Evolutionary conservation across 768 basidiomycete species (phyloP), one percentile per base, ranked within the genome.

Genomic region (Hygrophorus pudorinus): DNA sequence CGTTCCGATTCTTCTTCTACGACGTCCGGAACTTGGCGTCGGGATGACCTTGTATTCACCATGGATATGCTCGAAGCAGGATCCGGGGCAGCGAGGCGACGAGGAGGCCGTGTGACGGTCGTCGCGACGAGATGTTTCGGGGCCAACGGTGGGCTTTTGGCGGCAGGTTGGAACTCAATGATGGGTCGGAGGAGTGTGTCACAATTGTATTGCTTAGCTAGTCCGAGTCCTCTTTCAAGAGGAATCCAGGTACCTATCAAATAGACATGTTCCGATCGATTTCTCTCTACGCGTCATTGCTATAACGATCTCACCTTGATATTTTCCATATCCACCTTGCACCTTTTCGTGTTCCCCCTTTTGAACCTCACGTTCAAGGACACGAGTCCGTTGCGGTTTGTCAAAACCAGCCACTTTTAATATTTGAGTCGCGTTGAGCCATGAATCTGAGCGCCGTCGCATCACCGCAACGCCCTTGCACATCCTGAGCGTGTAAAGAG

Each of bases 271-370:
- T 49, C 35, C 27, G 17, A 37, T 14, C 27, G 21, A n/a, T 24
- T 30, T 35, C 12, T 51, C 44, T 40, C 42, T 36, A 17, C 33
- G 54, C 45, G 42, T 44, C 35, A 20, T 31, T 28, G 21, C 16
- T 47, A 36, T 50, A 46, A 43, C 46, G 35, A 41, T 56, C 75
- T 50, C 41, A 93, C 96, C 96, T 73, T 99, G 96, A 60, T 98
- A 98, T 65, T 99, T 99, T 53, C 96, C 96, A 62, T 98, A 99
- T 2, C 96, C 96, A 17, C 96, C 96, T 62, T 99, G 96, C 0
- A 99, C 93, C 61, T 99, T 99, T 65, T 98, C 94, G 62, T 99
- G 96, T 54, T 91, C 88, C 20, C 93, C 96, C 60, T 98, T 98
- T 61, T 99, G 96, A 5, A 99, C 83, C 65, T 99, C 96, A 52